phyloP scores from a whole-genome alignment of 495 filamentous ascomycete species.

The Trichocladium antarcticum region DNA sequence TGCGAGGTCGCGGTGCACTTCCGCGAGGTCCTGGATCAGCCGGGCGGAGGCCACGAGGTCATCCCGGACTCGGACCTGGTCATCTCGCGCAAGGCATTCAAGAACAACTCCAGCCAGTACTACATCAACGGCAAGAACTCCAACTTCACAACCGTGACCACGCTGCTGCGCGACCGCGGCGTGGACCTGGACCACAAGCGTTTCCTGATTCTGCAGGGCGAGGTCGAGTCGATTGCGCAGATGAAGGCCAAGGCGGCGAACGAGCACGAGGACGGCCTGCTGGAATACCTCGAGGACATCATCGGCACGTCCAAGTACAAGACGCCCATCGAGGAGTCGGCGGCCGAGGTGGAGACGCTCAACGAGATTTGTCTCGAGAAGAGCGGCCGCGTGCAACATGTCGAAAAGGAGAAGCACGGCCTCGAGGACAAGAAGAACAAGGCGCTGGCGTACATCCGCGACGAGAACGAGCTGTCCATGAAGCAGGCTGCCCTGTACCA shows the following conservation, averaged over 20 bases:
- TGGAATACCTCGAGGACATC: conserved; percentile 97
- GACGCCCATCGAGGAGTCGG: conserved; percentile 86
- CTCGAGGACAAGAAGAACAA: conserved; percentile 95
- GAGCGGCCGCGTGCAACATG: conserved; percentile 85
- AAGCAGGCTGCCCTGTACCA: conserved; percentile 90
- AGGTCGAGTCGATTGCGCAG: conserved; percentile 96
- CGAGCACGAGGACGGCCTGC: conserved; percentile 89
- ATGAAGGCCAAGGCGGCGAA: conserved; percentile 95
- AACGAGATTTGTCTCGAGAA: conserved; percentile 95
- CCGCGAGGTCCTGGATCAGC: conserved; percentile 81
- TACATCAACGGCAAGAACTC: conserved; percentile 84
- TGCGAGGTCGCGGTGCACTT: conserved; percentile 97
- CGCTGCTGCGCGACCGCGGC: conserved; percentile 74
- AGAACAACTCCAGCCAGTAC: conserved; percentile 95
- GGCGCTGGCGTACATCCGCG: conserved; percentile 73
- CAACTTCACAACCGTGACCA: conserved; percentile 83
- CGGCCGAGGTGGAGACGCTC: conserved; percentile 73
- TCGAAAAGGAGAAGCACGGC: conserved; percentile 88
- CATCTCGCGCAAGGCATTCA: conserved; percentile 87
- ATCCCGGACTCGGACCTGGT: conserved; percentile 74
- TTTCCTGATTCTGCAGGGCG: conserved; percentile 92
- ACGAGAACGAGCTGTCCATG: conserved; percentile 82
- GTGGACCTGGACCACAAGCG: conserved; percentile 97
- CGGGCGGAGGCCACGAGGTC: conserved; percentile 58
- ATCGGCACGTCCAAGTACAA: conserved; percentile 98